These are phyloP conservation scores for Pilatotrama ljubarskyi DNA, from an alignment of 768 basidiomycete species.

Conservation along the genomic window DNA sequence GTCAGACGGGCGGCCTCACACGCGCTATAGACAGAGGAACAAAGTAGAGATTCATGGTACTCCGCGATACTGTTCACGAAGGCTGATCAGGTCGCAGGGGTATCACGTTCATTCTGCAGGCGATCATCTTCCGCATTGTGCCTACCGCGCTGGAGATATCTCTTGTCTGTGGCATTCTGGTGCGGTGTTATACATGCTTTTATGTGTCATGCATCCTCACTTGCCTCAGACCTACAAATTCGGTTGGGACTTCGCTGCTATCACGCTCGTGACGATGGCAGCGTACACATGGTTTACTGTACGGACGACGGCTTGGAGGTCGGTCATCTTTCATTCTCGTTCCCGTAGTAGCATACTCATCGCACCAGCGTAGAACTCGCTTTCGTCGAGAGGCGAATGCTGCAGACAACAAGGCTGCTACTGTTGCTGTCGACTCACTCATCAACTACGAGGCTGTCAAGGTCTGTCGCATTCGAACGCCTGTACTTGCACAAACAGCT, in stretches of 20 bases:
- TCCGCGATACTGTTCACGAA: not conserved
- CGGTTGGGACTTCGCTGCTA: slow-evolving; percentile 94
- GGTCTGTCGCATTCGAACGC: slow-evolving; percentile 42
- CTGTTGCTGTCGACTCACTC: slow-evolving; percentile 89
- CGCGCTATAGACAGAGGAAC: slow-evolving; percentile 97
- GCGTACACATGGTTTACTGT: slow-evolving; percentile 98
- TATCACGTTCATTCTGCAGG: slow-evolving; percentile 92
- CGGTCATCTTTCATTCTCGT: slow-evolving; percentile 15
- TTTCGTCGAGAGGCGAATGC: slow-evolving; percentile 95
- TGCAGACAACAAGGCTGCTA: slow-evolving; percentile 96
- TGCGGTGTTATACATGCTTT: slow-evolving; percentile 36
- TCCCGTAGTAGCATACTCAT: not conserved
- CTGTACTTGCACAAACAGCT: not conserved
- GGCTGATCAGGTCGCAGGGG: slow-evolving; percentile 55
- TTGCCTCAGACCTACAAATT: slow-evolving; percentile 88
- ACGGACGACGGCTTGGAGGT: slow-evolving; percentile 96
- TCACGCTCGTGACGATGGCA: slow-evolving; percentile 81
- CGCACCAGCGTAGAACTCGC: slow-evolving; percentile 57
- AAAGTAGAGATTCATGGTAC: slow-evolving; percentile 53
- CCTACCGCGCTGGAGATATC: slow-evolving; percentile 96
- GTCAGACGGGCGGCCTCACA: slow-evolving; percentile 95
- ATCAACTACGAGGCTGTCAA: slow-evolving; percentile 99
- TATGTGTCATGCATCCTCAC: not conserved
- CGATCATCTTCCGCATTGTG: slow-evolving; percentile 91
- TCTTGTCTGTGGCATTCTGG: slow-evolving; percentile 96